Base-by-base conservation (phyloP, 768 basidiomycete species). In the Boletus rubescentipes region DNA sequence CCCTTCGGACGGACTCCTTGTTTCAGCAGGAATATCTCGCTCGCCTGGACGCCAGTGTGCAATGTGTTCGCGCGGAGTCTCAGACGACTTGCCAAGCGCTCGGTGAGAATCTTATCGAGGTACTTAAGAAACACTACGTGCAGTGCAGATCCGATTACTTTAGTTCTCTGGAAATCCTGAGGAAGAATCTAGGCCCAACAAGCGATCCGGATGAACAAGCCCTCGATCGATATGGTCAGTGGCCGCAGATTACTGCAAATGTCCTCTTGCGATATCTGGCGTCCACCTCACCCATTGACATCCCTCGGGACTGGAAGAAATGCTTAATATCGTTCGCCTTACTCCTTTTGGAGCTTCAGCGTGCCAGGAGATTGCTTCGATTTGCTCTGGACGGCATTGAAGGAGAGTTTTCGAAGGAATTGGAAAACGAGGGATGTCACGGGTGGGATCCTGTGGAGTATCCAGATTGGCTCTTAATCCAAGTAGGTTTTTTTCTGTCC, bases 391-490 rank as follows among this genome's bases (percentile, higher is more conserved):
- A 55, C 3, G 37, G 49, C 12, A 63, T 62, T 6, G 47, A 55
- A 15, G 69, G 69, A 9, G 73, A 73, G 11, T 65, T 74, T 35
- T 59, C 31, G 26, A 62, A 53, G 40, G 66, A 67, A 38, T 34
- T 67, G 6, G 53, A 58, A 34, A 65, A 60, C n/a, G 44, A 49
- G 9, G 59, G 57, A 14, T 59, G 47, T n/a, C 48, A 61, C 14
- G 59, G 50, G 14, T 60, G 58, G 55, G 35, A 56, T 20, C 32
- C 54, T 4, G 49, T 29, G 16, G 43, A 43, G 4, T 51, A 70
- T 56, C 63, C 70, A 2, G 75, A 76, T 50, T 79, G 77, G 78
- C 60, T 77, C 0, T 55, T 78, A 31, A 71, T 79, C 15, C 77
- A 79, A 64, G 73, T 75, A 0, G 2, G n/a, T n/a, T n/a, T n/a